Conservation (phyloP, 768 basidiomycete genomes). For the Boletus huronensis region DNA sequence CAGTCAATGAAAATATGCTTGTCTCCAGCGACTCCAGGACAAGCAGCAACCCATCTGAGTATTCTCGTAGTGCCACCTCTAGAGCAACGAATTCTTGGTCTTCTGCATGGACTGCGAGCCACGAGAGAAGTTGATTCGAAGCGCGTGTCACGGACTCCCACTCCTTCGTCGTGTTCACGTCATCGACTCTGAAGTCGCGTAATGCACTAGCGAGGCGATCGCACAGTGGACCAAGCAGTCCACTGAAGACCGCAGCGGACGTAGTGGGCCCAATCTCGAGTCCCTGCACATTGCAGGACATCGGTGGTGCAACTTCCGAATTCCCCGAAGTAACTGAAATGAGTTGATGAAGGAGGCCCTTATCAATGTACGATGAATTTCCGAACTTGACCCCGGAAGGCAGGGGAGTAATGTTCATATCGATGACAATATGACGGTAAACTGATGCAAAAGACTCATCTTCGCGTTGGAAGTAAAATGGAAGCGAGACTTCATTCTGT, state of each 20-base stretch:
- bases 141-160: slow-evolving; percentile 42
- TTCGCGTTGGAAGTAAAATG: slow-evolving; percentile 14
- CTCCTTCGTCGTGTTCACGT: slow-evolving; percentile 26
- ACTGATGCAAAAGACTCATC: background rate
- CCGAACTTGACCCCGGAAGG: slow-evolving; percentile 52
- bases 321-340: slow-evolving; percentile 36
- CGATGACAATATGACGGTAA: slow-evolving; percentile 34
- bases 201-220: slow-evolving; percentile 41
- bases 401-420: slow-evolving; percentile 52
- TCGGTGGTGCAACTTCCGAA: slow-evolving; percentile 29
- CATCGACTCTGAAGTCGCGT: slow-evolving; percentile 31
- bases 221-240: slow-evolving; percentile 43
- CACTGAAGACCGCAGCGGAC: slow-evolving; percentile 41
- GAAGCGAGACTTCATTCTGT: slow-evolving; percentile 13
- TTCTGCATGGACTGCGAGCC: slow-evolving; percentile 36
- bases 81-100: slow-evolving; percentile 34
- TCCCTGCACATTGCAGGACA: slow-evolving; percentile 34
- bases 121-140: slow-evolving; percentile 46
- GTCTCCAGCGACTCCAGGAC: slow-evolving; percentile 37
- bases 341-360: slow-evolving; percentile 59
- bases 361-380: slow-evolving; percentile 51
- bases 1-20: slow-evolving; percentile 36
- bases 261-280: slow-evolving; percentile 45
- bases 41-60: slow-evolving; percentile 37
- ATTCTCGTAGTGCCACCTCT: slow-evolving; percentile 33